Evolutionary conservation across 768 basidiomycete species (phyloP), one percentile per base, ranked within the genome.

Genomic region (Rubroboletus satanas): DNA sequence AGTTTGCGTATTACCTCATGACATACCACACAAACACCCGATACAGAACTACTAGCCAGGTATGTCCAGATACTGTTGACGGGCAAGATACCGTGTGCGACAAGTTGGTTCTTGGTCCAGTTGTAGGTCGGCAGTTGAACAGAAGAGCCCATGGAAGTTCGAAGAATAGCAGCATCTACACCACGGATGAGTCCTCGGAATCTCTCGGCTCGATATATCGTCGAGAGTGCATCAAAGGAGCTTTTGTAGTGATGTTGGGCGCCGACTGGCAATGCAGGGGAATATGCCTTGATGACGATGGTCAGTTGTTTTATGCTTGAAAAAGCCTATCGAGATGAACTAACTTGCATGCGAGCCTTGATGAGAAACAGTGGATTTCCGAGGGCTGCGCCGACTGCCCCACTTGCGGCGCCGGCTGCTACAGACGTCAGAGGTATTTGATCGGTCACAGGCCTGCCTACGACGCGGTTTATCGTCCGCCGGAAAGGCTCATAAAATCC

Each of bases 401-500:
- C 97, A 63, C 91, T 95, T 4, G 81, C 77, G 2, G 95, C 95
- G 2, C 97, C 97, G 14, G 96, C 93, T 37, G 83, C 69, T 26
- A 98, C 70, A 37, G 94, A 91, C 1, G 91, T 95, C 37, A 82
- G 68, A 3, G 85, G 84, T 38, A 88, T 75, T 62, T 89, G 88
- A 23, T 86, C 84, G 21, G 79, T 77, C 37, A 84, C 73, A 31
- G 79, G 70, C 58, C 79, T 73, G 38, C 94, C 93, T 47, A 90
- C 70, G 37, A 84, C 59, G 18, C 73, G 73, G 72, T 98, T 99
- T 48, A 91, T 67, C 3, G 71, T 71, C 55, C 75, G 79, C 55
- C 97, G 81, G 53, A 98, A 82, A 2, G 95, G 96, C 68, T 99
- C 97, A 67, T 97, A 99, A 67, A 99, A 96, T 5, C 97, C 96